Evolutionary conservation across 2,329 filamentous ascomycete species (phyloP).

Genomic region (Fusarium abutilonis): DNA sequence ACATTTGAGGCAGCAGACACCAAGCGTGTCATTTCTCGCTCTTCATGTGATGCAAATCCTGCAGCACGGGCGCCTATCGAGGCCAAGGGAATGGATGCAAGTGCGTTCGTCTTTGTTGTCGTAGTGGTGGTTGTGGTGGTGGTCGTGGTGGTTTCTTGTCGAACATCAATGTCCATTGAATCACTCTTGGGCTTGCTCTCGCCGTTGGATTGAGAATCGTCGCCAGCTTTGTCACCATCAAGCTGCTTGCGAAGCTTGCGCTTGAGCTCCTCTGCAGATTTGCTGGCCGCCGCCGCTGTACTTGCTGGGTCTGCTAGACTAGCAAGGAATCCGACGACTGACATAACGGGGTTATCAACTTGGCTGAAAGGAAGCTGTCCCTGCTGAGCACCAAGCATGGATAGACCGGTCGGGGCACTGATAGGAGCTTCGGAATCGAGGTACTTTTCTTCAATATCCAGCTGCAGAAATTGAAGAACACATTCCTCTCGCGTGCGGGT

Average conservation of each 20-base stretch:
- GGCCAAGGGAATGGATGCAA: constrained; percentile 84
- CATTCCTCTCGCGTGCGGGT: constrained; percentile 95
- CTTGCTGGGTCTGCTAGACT: constrained; percentile 89
- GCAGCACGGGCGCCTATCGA: constrained; percentile 86
- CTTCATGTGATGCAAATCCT: constrained; percentile 92
- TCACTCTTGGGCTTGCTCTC: constrained; percentile 67
- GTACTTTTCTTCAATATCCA: constrained; percentile 98
- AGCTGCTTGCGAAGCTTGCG: constrained; percentile 81
- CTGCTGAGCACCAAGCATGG: constrained; percentile 75
- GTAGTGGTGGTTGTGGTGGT: constrained; percentile 62
- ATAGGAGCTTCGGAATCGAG: constrained; percentile 75
- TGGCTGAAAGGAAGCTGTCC: constrained; percentile 90
- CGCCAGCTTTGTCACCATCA: constrained; percentile 60
- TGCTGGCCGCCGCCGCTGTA: constrained; percentile 88
- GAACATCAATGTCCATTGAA: constrained; percentile 72
- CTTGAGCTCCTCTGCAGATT: constrained; percentile 87
- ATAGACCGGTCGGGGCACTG: constrained; percentile 65
- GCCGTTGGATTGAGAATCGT: constrained; percentile 64
- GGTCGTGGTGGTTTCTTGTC: constrained; percentile 62
- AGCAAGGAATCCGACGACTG: constrained; percentile 92
- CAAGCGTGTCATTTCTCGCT: constrained; percentile 93
- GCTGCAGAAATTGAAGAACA: constrained; percentile 92
- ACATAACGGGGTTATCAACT: constrained; percentile 95
- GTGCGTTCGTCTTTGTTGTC: constrained; percentile 57
- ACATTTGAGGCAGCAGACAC: constrained; percentile 93